Conservation (phyloP, 2,329 filamentous ascomycete genomes). For the Verticillium zaregamsianum region DNA sequence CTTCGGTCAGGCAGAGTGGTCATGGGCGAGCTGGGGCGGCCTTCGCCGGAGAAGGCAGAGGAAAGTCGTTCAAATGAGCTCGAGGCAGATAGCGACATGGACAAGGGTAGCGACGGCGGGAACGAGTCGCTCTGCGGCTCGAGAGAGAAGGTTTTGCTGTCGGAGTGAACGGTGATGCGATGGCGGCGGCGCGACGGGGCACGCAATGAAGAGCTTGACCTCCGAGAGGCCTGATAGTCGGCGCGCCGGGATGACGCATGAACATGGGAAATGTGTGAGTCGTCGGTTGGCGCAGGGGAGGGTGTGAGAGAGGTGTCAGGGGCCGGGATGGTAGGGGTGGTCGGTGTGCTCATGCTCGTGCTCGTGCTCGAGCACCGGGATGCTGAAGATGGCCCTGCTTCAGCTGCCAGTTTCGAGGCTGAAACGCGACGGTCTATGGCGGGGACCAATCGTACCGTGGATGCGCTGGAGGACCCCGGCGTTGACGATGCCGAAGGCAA, state of each 20-base stretch:
- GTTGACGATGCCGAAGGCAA: neutral
- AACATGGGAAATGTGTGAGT: slow-evolving; percentile 29
- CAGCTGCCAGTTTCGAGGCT: slow-evolving; percentile 33
- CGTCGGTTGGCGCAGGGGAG: slow-evolving; percentile 16
- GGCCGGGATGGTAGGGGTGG: slow-evolving; percentile 30
- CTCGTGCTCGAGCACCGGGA: slow-evolving; percentile 12
- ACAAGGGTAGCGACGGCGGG: slow-evolving; percentile 28
- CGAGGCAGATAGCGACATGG: slow-evolving; percentile 40
- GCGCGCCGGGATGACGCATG: slow-evolving; percentile 27
- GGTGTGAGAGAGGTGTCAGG: slow-evolving; percentile 31
- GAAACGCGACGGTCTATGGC: slow-evolving; percentile 37
- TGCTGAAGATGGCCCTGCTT: neutral
- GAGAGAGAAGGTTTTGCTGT: slow-evolving; percentile 54
- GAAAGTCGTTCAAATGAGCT: slow-evolving; percentile 47
- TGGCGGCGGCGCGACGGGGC: slow-evolving; percentile 36
- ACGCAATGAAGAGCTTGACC: slow-evolving; percentile 18
- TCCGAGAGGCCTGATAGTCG: slow-evolving; percentile 6
- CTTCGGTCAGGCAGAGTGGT: slow-evolving; percentile 43
- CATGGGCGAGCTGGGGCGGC: slow-evolving; percentile 43
- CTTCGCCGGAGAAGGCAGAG: slow-evolving; percentile 42
- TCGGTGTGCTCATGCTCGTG: slow-evolving; percentile 24
- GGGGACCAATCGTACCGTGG: slow-evolving; percentile 29
- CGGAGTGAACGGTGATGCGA: slow-evolving; percentile 46
- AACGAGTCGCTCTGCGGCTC: slow-evolving; percentile 23
- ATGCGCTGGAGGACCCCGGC: neutral